These are phyloP conservation scores for Lactarius trivialis DNA, from an alignment of 768 basidiomycete genomes.

Conservation along the genomic window DNA sequence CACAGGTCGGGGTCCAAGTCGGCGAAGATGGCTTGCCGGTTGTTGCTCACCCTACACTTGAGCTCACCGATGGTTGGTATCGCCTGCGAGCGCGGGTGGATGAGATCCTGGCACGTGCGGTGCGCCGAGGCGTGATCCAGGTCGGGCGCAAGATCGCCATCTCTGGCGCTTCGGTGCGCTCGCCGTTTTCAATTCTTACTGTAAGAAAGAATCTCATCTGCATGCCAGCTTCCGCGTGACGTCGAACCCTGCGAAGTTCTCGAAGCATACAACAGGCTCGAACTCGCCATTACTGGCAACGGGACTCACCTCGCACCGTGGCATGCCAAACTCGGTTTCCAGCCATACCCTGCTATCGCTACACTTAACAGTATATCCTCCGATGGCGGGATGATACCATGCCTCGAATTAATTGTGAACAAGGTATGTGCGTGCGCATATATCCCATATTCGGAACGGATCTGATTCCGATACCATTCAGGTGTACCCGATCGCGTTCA, in stretches of 20 bases:
- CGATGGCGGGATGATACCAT: slow-evolving; percentile 73
- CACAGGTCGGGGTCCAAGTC: slow-evolving; percentile 28
- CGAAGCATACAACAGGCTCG: slow-evolving; percentile 65
- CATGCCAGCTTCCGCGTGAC: slow-evolving; percentile 7
- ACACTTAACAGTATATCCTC: slow-evolving; percentile 71
- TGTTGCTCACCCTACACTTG: slow-evolving; percentile 53
- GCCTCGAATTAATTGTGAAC: slow-evolving; percentile 66
- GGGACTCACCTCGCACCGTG: slow-evolving; percentile 81
- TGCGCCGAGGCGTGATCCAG: slow-evolving; percentile 55
- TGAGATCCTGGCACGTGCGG: slow-evolving; percentile 60
- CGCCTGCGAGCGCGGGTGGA: slow-evolving; percentile 73
- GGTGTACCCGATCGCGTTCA: slow-evolving; percentile 70
- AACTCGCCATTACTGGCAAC: slow-evolving; percentile 72
- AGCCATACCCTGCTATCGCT: slow-evolving; percentile 55
- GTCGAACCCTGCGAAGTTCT: slow-evolving; percentile 80
- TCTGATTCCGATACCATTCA: slow-evolving; percentile 25
- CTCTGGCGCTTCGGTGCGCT: slow-evolving; percentile 63
- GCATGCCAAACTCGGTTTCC: slow-evolving; percentile 84
- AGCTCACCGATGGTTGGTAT: slow-evolving; percentile 99
- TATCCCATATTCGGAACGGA: not conserved
- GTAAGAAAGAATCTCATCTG: slow-evolving; percentile 43
- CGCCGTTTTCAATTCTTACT: not conserved
- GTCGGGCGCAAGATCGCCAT: slow-evolving; percentile 82
- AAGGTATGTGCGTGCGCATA: slow-evolving; percentile 40
- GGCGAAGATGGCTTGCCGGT: slow-evolving; percentile 35